Conservation (phyloP, 441 rosid species). For the Breynia disticha region DNA sequence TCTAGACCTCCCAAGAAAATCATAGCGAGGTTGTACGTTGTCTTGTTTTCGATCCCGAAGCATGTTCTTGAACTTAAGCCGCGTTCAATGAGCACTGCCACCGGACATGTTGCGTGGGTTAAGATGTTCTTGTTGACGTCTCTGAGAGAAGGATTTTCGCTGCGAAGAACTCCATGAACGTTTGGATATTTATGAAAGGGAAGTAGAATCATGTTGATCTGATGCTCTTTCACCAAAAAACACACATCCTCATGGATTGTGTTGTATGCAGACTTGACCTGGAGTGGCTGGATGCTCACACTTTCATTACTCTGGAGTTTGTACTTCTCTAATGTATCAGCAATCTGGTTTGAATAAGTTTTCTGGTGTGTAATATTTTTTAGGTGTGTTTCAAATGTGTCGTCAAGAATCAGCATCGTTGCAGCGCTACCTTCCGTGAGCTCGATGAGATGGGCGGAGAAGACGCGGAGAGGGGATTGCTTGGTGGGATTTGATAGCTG, state of each 20-base stretch:
- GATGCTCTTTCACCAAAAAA: background rate
- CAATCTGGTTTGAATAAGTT: slow-evolving; percentile 33
- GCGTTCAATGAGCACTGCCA: background rate
- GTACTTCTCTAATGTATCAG: slow-evolving; percentile 21
- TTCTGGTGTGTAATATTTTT: slow-evolving; percentile 10
- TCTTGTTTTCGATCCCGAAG: background rate
- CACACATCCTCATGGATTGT: slow-evolving; percentile 48
- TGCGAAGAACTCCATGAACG: background rate
- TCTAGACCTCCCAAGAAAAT: slow-evolving; percentile 34
- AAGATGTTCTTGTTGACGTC: background rate
- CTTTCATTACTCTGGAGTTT: slow-evolving; percentile 12
- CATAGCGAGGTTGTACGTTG: background rate
- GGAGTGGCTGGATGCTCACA: slow-evolving; percentile 30
- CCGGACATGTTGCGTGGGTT: background rate
- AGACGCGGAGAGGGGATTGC: slow-evolving; percentile 31
- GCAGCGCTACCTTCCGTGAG: background rate
- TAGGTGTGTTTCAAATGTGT: background rate
- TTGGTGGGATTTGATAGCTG: slow-evolving; percentile 30
- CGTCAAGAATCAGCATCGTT: background rate
- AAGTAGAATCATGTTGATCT: background rate
- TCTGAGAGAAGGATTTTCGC: background rate
- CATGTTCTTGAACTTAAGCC: background rate
- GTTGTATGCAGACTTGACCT: slow-evolving; percentile 40
- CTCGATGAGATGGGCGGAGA: background rate
- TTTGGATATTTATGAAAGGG: background rate